Percentiles rank a stretch among this genome's conserved stretches.
Conservation (phyloP, 2,329 filamentous ascomycete genomes). For the Botryotinia globosa region DNA sequence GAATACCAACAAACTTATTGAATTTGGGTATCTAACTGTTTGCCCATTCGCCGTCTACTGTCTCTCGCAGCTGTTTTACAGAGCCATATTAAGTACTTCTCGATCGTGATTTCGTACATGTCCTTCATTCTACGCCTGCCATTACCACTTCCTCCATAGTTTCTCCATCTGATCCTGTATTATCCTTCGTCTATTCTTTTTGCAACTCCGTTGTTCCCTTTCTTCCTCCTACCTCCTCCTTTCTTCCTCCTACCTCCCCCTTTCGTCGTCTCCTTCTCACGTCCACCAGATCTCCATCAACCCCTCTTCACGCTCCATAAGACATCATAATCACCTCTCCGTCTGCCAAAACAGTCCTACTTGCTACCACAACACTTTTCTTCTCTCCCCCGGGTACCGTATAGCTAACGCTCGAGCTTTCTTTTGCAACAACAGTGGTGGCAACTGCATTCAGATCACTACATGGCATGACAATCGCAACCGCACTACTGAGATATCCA, state of each 20-base stretch:
- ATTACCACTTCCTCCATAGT: neutral
- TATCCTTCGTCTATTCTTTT: fast-evolving
- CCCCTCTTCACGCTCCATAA: neutral
- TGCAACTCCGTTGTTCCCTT: neutral
- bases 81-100: constrained; percentile 1
- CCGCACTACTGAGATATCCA: neutral
- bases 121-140: neutral
- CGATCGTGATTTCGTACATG: neutral
- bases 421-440: neutral
- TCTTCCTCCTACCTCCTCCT: neutral
- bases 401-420: neutral
- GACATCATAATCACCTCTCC: constrained; percentile 1
- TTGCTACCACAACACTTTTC: neutral
- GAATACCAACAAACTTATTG: neutral
- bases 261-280: neutral
- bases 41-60: neutral
- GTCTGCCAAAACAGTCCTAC: neutral
- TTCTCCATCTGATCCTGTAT: neutral
- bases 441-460: neutral
- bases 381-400: neutral
- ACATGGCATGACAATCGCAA: constrained; percentile 1
- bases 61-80: neutral
- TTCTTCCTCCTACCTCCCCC: neutral
- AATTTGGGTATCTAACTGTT: neutral
- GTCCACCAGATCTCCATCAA: no score